Base-by-base conservation (phyloP, 192 early-diverging fungal genomes). In the Allomyces arbusculus region DNA sequence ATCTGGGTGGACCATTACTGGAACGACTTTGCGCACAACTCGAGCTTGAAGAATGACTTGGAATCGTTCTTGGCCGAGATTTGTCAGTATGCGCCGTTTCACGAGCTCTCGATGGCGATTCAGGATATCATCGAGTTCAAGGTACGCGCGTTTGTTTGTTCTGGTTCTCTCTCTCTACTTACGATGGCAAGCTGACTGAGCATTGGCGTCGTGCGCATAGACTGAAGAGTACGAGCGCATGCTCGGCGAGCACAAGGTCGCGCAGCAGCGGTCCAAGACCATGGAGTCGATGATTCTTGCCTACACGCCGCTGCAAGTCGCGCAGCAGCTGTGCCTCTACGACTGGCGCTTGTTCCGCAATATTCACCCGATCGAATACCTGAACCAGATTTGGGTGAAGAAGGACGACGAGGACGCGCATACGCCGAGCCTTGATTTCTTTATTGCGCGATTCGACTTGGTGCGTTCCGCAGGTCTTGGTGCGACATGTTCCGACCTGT, bases 351-450 rank as follows among this genome's bases (percentile, higher is more conserved):
- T 84, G 20, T 84, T 84, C 67, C 65, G 69, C 65, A 78, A 77
- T 66, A 83, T 84, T 64, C 81, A 84, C 65, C 79, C 81, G 12
- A 84, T 81, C 50, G 82, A 84, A 69, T 78, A 80, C 63, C 68
- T 84, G 64, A 79, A 81, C 63, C 69, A 78, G 69, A 84, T 84
- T 19, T 84, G 81, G 81, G 72, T 73, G 62, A 76, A 72, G 26
- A 62, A 75, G 24, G 68, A 19, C 22, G 69, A 71, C 44, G 69
- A 74, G n/a, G 81, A 81, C 43, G 68, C 69, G 28, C 61, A 55
- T 20, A 77, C 79, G 8, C 82, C 82, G 28, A 75, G 69, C 9
- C 71, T 83, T 44, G 74, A 72, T 23, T 80, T 79, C 45, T 84
- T 84, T 65, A 73, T 78, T 61, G 68, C 75, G 22, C 70, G 82